Evolutionary conservation across 2,329 filamentous ascomycete genomes (phyloP).

Genomic region (Penicillium capsulatum): DNA sequence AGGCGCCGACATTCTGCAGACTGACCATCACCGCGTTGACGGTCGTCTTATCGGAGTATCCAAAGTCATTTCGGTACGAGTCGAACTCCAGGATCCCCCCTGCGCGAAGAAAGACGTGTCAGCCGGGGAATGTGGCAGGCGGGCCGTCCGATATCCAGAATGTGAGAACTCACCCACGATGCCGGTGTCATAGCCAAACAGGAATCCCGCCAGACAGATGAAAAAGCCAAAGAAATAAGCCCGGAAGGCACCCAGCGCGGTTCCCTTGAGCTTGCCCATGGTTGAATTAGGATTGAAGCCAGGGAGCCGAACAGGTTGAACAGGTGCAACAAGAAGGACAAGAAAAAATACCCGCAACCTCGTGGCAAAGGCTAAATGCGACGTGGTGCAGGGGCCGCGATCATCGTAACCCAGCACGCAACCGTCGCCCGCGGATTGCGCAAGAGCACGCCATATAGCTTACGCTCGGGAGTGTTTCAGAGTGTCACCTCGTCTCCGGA

Average conservation of each 20-base stretch:
- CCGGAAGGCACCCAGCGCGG: slow-evolving; percentile 19
- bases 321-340: neutral
- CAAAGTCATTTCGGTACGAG: slow-evolving; percentile 42
- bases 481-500: no score
- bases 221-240: slow-evolving; percentile 26
- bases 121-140: no score
- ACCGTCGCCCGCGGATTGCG: slow-evolving; percentile 16
- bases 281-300: neutral
- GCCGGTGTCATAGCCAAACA: slow-evolving; percentile 35
- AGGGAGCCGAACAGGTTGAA: neutral
- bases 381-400: neutral
- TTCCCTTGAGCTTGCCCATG: slow-evolving; percentile 17
- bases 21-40: slow-evolving; percentile 48
- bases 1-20: slow-evolving; percentile 50
- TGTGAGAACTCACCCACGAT: slow-evolving; percentile 31
- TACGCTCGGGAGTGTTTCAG: no score
- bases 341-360: neutral
- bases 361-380: slow-evolving; percentile 4
- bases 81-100: slow-evolving; percentile 44
- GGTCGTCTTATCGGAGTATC: slow-evolving; percentile 41
- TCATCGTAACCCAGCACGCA: slow-evolving; percentile 14
- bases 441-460: slow-evolving; percentile 22
- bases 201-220: slow-evolving; percentile 28
- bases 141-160: no score
- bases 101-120: slow-evolving; percentile 1